Evolutionary conservation across 2,329 filamentous ascomycete genomes (phyloP), one percentile per base, ranked within the genome.

Genomic region (Cercospora sp.): DNA sequence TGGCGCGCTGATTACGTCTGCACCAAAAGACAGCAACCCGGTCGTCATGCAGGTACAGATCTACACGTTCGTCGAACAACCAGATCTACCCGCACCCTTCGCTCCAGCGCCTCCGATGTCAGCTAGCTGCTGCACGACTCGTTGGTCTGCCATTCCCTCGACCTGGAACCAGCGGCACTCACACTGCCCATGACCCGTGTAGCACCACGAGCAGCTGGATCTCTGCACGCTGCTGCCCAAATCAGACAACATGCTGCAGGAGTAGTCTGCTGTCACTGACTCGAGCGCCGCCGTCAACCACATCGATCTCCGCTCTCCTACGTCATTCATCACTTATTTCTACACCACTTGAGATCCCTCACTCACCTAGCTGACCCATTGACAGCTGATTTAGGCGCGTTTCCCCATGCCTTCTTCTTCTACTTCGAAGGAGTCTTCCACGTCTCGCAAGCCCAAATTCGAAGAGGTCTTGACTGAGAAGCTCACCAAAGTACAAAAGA

Each of bases 241-340:
- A 62, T 3, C 23, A 51, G 60, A 62, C 28, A 31, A 16, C 42
- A 36, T n/a, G 42, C 45, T 55, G 62, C 62, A 64, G 30, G 51
- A 64, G 62, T 64, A 64, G 62, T 58, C 57, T 51, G 51, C 13
- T 64, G 62, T 23, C 62, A 28, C 62, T 64, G 62, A 64, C 62
- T 62, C 60, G 42, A 48, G 23, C 18, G 60, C 42, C 36, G 30
- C 26, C 23, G 62, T n/a, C 62, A 58, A 58, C 62, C 62, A 64
- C 28, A 64, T 23, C 13, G 62, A 64, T 58, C 51, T 58, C 48
- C 62, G 51, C 45, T 55, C 30, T 16, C 8, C 62, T 57, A 64
- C 62, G 62, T 64, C 62, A 64, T 64, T 3, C 30, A 55, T 51
- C 51, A 42, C 51, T 58, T 33, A 58, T 42, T 64, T 64, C 31